phyloP scores from a whole-genome alignment of 2,329 filamentous ascomycete species.

The Botryotinia narcissicola region DNA sequence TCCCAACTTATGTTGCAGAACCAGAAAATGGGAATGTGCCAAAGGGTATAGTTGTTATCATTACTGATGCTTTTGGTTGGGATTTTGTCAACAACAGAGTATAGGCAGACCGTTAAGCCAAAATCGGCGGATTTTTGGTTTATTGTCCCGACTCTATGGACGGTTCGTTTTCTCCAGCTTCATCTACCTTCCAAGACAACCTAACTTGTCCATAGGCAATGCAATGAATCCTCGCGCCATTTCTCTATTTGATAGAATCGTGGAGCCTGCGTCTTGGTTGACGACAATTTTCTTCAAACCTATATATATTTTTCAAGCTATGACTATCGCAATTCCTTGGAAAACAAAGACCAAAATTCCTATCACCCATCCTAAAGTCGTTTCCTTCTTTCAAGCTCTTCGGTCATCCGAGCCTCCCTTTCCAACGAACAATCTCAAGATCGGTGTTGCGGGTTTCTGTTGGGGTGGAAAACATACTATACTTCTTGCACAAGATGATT shows the following conservation, averaged over 20 bases:
- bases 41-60: conserved; percentile 48
- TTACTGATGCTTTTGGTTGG: conserved; percentile 53
- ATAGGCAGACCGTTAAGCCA: conserved; percentile 49
- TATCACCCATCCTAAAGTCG: conserved; percentile 40
- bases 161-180: conserved; percentile 35
- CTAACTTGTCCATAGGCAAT: neutral
- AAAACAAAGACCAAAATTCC: conserved; percentile 33
- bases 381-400: conserved; percentile 43
- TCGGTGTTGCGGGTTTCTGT: conserved; percentile 60
- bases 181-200: neutral
- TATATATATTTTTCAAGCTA: conserved; percentile 46
- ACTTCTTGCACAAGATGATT: conserved; percentile 45
- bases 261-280: conserved; percentile 26
- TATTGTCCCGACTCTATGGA: conserved; percentile 54
- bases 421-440: conserved; percentile 39
- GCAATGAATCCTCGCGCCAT: conserved; percentile 23
- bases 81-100: conserved; percentile 48
- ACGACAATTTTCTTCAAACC: conserved; percentile 33
- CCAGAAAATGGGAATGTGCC: conserved; percentile 38
- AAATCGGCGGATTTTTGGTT: conserved; percentile 45
- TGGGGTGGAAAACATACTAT: conserved; percentile 59
- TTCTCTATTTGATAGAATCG: conserved; percentile 28
- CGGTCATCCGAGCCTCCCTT: conserved; percentile 33
- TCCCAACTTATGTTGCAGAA: conserved; percentile 45
- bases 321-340: conserved; percentile 27